Conservation (phyloP, 192 early-diverging fungal genomes). For the Coemansia sp. region DNA sequence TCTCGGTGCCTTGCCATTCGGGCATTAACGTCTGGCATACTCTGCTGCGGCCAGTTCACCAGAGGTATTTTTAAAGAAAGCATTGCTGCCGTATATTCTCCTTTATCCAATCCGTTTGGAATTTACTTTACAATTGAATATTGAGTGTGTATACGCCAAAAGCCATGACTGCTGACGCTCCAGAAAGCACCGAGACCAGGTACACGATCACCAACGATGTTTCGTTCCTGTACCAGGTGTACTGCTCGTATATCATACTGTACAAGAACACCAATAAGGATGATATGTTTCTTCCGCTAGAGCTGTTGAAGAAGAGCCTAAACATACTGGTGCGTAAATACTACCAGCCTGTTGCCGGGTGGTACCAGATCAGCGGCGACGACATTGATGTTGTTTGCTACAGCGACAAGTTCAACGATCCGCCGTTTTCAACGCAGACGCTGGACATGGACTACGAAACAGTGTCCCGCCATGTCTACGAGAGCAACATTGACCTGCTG, state of each 20-base stretch:
- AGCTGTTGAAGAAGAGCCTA: slow-evolving; percentile 18
- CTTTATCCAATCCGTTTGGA: not conserved
- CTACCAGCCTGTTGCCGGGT: slow-evolving; percentile 41
- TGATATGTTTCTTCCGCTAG: slow-evolving; percentile 16
- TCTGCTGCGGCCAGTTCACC: too few relatives aligned
- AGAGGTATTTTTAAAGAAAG: too few relatives aligned
- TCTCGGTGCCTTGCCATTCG: not conserved
- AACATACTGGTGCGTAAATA: slow-evolving; percentile 28
- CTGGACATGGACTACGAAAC: slow-evolving; percentile 17
- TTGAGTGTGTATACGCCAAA: too few relatives aligned
- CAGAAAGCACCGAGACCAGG: slow-evolving; percentile 13
- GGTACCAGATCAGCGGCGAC: slow-evolving; percentile 22
- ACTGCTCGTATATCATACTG: slow-evolving; percentile 47
- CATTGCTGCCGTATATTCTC: too few relatives aligned
- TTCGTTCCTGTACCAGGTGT: slow-evolving; percentile 49
- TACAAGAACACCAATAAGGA: slow-evolving; percentile 18
- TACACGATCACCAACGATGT: slow-evolving; percentile 36
- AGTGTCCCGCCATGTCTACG: slow-evolving; percentile 11
- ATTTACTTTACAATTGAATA: not conserved
- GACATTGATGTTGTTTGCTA: slow-evolving; percentile 34
- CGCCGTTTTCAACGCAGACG: slow-evolving; percentile 29
- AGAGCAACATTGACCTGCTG: slow-evolving; percentile 34
- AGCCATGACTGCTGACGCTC: not conserved
- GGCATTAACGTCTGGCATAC: not conserved
- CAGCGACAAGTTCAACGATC: slow-evolving; percentile 37